Percentiles rank a stretch among this genome's conserved stretches.
These are phyloP conservation scores for Rosa persica DNA, from an alignment of 306 rosid species.

Conservation along the genomic window DNA sequence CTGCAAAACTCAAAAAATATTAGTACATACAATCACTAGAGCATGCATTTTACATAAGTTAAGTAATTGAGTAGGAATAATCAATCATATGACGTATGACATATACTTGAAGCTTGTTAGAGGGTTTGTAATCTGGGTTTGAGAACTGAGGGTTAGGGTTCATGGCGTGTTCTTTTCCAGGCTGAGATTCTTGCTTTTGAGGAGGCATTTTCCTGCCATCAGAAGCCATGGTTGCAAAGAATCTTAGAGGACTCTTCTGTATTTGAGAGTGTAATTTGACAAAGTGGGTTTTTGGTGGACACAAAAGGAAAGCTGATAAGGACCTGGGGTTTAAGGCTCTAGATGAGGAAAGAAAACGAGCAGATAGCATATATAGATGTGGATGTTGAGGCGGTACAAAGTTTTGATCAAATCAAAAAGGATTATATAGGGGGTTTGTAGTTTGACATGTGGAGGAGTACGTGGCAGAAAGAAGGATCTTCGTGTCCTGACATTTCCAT, in stretches of 20 bases:
- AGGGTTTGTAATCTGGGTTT: conserved; percentile 57
- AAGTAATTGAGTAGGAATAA: neutral
- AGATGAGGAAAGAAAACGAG: conserved; percentile 13
- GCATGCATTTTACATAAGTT: neutral
- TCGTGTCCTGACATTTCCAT: conserved; percentile 12
- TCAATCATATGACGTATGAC: neutral
- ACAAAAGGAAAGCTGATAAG: conserved; percentile 3
- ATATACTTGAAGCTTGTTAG: conserved; percentile 64
- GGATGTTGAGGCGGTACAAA: conserved; percentile 9
- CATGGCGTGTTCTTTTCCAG: conserved; percentile 77
- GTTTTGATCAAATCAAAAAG: neutral
- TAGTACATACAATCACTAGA: neutral
- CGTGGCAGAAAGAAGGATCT: conserved; percentile 29
- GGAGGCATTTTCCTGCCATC: conserved; percentile 47
- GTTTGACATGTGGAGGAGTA: conserved; percentile 28
- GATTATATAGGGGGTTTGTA: conserved; percentile 1
- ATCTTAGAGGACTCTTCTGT: conserved; percentile 13
- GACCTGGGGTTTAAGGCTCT: conserved; percentile 11
- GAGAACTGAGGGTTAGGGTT: conserved; percentile 73
- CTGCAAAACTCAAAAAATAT: conserved; percentile 27
- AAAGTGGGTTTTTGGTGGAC: neutral
- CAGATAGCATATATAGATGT: conserved; percentile 13
- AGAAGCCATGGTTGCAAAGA: conserved; percentile 63
- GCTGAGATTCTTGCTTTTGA: conserved; percentile 63
- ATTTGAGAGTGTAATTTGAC: neutral